Conservation (phyloP, 2,329 filamentous ascomycete genomes). For the Nectriaceae sp. region DNA sequence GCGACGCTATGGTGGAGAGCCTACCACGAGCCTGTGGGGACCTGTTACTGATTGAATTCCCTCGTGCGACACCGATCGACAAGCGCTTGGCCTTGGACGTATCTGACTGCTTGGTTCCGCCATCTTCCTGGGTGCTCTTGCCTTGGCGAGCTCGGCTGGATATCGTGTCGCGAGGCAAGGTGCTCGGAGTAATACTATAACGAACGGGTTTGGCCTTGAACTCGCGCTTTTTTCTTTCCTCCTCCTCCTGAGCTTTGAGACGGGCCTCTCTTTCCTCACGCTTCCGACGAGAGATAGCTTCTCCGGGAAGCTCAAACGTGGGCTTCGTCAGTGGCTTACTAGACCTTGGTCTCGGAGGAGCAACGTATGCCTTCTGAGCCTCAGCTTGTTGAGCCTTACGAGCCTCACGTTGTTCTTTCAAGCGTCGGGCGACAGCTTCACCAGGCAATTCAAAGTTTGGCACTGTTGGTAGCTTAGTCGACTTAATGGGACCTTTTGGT, state of each 20-base stretch:
- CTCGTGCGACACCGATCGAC: constrained; percentile 20
- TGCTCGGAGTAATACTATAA: constrained; percentile 41
- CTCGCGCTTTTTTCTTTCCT: constrained; percentile 60
- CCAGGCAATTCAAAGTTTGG: constrained; percentile 64
- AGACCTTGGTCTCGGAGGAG: constrained; percentile 50
- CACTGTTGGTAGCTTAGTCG: constrained; percentile 55
- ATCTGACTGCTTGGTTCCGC: constrained; percentile 16
- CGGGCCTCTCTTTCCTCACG: constrained; percentile 57
- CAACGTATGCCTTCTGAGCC: constrained; percentile 33
- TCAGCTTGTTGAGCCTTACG: constrained; percentile 44
- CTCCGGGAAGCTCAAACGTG: constrained; percentile 64
- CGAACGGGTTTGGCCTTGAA: constrained; percentile 64
- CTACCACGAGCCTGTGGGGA: constrained; percentile 28
- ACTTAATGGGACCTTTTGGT: constrained; percentile 50
- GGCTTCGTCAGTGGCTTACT: constrained; percentile 55
- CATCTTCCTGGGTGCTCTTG: constrained; percentile 37
- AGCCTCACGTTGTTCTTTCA: constrained; percentile 61
- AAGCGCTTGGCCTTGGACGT: constrained; percentile 25
- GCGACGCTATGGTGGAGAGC: constrained; percentile 21
- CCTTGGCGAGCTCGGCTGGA: constrained; percentile 58
- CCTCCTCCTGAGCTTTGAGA: constrained; percentile 59
- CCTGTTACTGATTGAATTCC: constrained; percentile 8
- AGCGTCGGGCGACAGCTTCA: constrained; percentile 58
- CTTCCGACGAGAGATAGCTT: constrained; percentile 58
- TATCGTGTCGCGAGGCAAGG: constrained; percentile 56